A percentile compares a stretch with the other conserved stretches of the same genome.
These are phyloP conservation scores for Novymonas esmeraldas DNA, from an alignment of 208 protist genomes.

Conservation along the genomic window DNA sequence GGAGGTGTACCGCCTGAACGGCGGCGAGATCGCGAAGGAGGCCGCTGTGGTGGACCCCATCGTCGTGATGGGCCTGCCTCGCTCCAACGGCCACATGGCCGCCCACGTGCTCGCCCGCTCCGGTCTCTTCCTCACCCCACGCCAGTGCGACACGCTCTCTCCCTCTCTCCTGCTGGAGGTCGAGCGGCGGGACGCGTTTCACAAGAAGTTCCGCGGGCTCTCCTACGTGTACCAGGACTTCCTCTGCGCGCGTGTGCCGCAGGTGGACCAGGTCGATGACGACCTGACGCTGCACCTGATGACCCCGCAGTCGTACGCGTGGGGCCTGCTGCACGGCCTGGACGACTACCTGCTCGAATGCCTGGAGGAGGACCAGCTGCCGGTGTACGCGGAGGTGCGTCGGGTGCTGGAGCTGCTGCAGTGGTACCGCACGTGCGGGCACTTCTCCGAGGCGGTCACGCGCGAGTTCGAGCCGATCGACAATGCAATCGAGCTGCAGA, in stretches of 20 bases:
- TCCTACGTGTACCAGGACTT: slow-evolving; percentile 67
- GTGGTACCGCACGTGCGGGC: slow-evolving; percentile 87
- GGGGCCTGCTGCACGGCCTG: slow-evolving; percentile 88
- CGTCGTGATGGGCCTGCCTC: slow-evolving; percentile 85
- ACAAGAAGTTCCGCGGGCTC: slow-evolving; percentile 60
- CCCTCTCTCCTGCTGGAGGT: slow-evolving; percentile 69
- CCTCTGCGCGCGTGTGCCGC: slow-evolving; percentile 63
- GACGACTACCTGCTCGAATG: slow-evolving; percentile 90
- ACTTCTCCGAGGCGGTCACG: slow-evolving; percentile 74
- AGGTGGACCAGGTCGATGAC: slow-evolving; percentile 78
- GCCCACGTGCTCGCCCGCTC: slow-evolving; percentile 84
- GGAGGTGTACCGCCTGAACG: slow-evolving; percentile 78
- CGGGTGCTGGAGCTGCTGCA: slow-evolving; percentile 80
- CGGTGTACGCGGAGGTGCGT: slow-evolving; percentile 75
- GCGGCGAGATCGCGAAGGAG: slow-evolving; percentile 72
- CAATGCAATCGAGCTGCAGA: slow-evolving; percentile 83
- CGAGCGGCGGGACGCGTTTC: slow-evolving; percentile 67
- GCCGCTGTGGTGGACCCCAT: slow-evolving; percentile 54
- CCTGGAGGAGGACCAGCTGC: slow-evolving; percentile 82
- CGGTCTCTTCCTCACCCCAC: slow-evolving; percentile 76
- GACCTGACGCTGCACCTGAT: slow-evolving; percentile 87
- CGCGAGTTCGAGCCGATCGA: slow-evolving; percentile 77
- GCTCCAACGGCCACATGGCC: slow-evolving; percentile 87
- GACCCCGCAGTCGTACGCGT: slow-evolving; percentile 86
- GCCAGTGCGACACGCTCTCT: slow-evolving; percentile 78